Evolutionary conservation across 306 rosid species (phyloP), one percentile per base, ranked within the genome.

Genomic region (Vigna angularis): DNA sequence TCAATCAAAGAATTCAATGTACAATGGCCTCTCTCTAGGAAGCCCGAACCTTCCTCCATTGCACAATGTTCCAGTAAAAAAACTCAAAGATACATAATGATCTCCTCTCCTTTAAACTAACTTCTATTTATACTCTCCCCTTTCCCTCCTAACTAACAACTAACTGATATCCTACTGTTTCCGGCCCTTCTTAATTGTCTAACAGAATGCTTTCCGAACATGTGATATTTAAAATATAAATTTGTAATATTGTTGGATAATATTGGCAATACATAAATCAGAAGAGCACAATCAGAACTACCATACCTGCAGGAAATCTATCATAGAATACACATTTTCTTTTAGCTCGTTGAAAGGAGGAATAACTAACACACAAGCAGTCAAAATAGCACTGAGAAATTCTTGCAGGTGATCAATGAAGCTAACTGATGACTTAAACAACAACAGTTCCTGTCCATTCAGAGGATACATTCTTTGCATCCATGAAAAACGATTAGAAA

Each of bases 351-450:
- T 75, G 83, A 82, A 78, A 79, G 94, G 97, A 88, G 98, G 97
- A 84, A 92, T 86, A 66, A 94, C 90, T 85, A 92, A 83, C 38
- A 87, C 86, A 87, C 84, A 81, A 75, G 88, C 85, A 68, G 93
- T 82, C 80, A 94, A 86, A 67, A 89, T 59, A 81, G 95, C 88
- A 68, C 97, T 82, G 61, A 94, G 89, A 84, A 94, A 92, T 82
- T 94, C 97, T 81, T 94, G 98, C 82, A 94, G 81, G 85, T 92
- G 98, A 79, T 94, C 97, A 63, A 94, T 68, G 77, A 94, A 94
- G 91, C 97, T 88, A 71, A 92, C 80, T 4, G 97, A 84, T 45
- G 98, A 83, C 88, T 94, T 94, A 83, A 94, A 90, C 88, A 94
- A 87, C 86, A 89, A 74, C 9, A 83, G 9, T 40, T 92, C 98